Evolutionary conservation across 495 filamentous ascomycete species (phyloP), one percentile per base, ranked within the genome.

Genomic region (Penicillium angulare): DNA sequence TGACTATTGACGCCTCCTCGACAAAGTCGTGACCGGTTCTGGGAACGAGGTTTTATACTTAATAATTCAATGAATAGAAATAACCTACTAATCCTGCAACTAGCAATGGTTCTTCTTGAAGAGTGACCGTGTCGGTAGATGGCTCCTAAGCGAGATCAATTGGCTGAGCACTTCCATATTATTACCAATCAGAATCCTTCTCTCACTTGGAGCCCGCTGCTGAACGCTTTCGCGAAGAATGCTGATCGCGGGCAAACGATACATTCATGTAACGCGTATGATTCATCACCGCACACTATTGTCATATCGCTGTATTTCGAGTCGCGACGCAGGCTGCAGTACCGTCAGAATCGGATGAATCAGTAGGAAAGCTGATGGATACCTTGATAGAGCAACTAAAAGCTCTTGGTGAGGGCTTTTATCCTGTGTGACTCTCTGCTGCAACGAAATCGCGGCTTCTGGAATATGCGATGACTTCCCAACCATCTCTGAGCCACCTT

Each of bases 41-140:
- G 39, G 16, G 8, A 5, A 3, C 8, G 26, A 15, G n/a, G 7
- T 13, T 12, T 43, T 27, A 0, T 16, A 31, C n/a, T 12, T 48
- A 7, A 31, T 63, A 59, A 24, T 59, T 52, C 33, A 56, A 34
- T 0, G 44, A 46, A 29, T 63, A 63, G 15, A 63, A 23, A 40
- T 63, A 59, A n/a, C 56, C 47, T 6, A 56, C 17, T 56, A 59
- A 33, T 22, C 47, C 27, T n/a, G 53, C 27, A n/a, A 56, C 49
- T 5, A 59, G 16, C 2, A 20, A 9, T 15, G 59, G 59, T 2
- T 60, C 32, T 41, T 59, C 52, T 16, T 59, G 18, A 31, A 55
- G 13, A 7, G 24, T 22, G 10, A 59, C 27, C 31, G n/a, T 33
- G 23, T 51, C 33, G 2, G 46, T 52, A 20, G 15, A 49, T 13